These are phyloP conservation scores for Pseudogymnoascus sp. DNA, from an alignment of 2,329 filamentous ascomycete genomes.

Conservation along the genomic window DNA sequence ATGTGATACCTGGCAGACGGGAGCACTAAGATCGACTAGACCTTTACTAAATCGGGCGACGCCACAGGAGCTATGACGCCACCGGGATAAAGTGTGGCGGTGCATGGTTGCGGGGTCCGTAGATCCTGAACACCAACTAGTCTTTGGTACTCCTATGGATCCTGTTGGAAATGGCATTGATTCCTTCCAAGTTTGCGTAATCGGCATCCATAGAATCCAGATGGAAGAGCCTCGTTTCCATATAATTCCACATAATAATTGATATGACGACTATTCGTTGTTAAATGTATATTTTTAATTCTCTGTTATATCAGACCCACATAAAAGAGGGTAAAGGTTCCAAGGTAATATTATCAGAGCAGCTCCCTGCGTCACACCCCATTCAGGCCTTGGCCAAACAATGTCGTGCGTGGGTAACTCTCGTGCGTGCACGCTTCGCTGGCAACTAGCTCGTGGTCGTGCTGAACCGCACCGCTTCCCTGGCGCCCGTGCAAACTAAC, in stretches of 20 bases:
- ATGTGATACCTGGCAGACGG: conserved; percentile 1
- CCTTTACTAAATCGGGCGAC: neutral
- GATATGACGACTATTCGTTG: conserved; percentile 1
- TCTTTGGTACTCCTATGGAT: neutral
- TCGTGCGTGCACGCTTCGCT: neutral
- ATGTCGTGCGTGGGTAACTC: neutral
- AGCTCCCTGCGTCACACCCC: conserved; percentile 4
- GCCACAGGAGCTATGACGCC: conserved; percentile 6
- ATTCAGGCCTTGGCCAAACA: neutral
- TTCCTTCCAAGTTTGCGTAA: conserved; percentile 3
- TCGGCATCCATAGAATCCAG: neutral
- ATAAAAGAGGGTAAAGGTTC: neutral
- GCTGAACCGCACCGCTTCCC: neutral
- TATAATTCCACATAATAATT: neutral
- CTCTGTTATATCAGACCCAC: neutral
- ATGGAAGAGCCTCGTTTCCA: neutral
- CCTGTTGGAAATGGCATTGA: neutral
- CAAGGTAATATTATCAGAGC: conserved; percentile 6
- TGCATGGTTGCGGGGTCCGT: neutral
- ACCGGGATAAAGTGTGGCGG: neutral
- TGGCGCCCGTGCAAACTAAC: conserved; percentile 1
- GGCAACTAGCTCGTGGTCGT: neutral
- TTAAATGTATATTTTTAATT: conserved; percentile 2
- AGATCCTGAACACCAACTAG: neutral
- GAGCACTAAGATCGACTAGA: neutral